Base-by-base conservation (phyloP, 257 asterid genomes). In the Leptodermis oblonga region DNA sequence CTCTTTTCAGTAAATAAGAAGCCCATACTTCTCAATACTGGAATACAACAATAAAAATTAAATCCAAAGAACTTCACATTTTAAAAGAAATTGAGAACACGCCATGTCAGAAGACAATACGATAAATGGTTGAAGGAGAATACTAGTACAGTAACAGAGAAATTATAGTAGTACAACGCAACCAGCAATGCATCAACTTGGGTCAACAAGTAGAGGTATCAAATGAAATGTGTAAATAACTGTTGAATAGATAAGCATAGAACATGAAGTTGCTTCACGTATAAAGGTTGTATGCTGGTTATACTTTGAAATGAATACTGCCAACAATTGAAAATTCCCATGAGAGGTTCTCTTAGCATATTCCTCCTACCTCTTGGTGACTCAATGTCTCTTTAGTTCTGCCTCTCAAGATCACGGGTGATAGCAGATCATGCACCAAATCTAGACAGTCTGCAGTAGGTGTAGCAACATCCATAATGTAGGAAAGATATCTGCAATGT, bases 391-490 rank as follows among this genome's bases (percentile, higher is more conserved):
- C 78, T 70, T 79, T 88, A 45, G 79, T 73, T 79, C 81, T 85
- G 82, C 92, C 87, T 81, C 83, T 86, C 79, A 85, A 74, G 54
- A 82, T 81, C 49, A 93, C 92, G 5, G 99, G 99, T 28, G 78
- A 87, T 41, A 93, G 88, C 86, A 90, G 81, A 77, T 90, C 88
- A 64, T 88, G 81, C 70, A 89, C 96, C 80, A 93, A 74, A 51
- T 80, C 76, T 31, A 93, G 88, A 83, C 97, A 93, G 70, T 90
- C 97, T 7, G 92, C 88, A 65, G 96, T 90, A 25, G 99, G 99
- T 10, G 99, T 93, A 46, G 96, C 99, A 54, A 93, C 99, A 75
- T 93, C 99, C 96, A 93, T 93, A 67, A 90, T 83, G 70, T 90
- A 93, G 7, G 96, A 87, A 82, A 93, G 94, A 75, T 93, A 93